These are phyloP conservation scores for Phlebiopsis gigantea DNA, from an alignment of 768 basidiomycete genomes.

Conservation along the genomic window DNA sequence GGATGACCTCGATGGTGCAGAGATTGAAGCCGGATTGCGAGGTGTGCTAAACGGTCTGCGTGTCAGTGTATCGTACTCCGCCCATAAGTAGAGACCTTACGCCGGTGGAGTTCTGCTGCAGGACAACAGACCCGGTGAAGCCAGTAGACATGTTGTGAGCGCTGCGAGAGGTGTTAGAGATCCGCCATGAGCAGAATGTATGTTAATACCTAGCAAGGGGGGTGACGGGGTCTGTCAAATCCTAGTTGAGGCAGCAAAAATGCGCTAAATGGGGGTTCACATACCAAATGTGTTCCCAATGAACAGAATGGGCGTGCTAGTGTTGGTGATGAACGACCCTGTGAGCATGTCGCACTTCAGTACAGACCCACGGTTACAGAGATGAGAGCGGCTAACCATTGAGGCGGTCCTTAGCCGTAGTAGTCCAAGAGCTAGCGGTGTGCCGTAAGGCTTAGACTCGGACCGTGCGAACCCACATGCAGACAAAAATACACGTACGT, in stretches of 20 bases:
- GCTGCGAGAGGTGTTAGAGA: neutral
- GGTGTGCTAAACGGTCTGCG: too few relatives aligned
- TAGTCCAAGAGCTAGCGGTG: neutral
- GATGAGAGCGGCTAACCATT: neutral
- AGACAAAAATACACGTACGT: neutral
- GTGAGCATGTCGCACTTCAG: neutral
- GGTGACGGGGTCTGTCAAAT: slow-evolving; percentile 15
- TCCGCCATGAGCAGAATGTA: neutral
- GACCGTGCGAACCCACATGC: neutral
- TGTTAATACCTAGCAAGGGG: slow-evolving; percentile 9
- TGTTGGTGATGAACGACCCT: slow-evolving; percentile 17
- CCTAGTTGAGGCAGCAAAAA: neutral
- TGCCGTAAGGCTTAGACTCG: too few relatives aligned
- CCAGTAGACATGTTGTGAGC: slow-evolving; percentile 7
- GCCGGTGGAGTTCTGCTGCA: too few relatives aligned
- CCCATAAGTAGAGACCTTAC: too few relatives aligned
- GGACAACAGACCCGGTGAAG: slow-evolving; percentile 9
- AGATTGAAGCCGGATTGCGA: too few relatives aligned
- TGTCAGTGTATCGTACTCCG: too few relatives aligned
- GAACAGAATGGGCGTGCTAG: slow-evolving; percentile 23
- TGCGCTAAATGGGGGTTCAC: neutral
- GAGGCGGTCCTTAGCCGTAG: neutral
- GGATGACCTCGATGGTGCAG: too few relatives aligned
- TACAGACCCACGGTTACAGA: neutral
- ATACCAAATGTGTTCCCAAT: slow-evolving; percentile 18